Base-by-base conservation (phyloP, 768 basidiomycete genomes). In the Dacryopinax primogenitus region DNA sequence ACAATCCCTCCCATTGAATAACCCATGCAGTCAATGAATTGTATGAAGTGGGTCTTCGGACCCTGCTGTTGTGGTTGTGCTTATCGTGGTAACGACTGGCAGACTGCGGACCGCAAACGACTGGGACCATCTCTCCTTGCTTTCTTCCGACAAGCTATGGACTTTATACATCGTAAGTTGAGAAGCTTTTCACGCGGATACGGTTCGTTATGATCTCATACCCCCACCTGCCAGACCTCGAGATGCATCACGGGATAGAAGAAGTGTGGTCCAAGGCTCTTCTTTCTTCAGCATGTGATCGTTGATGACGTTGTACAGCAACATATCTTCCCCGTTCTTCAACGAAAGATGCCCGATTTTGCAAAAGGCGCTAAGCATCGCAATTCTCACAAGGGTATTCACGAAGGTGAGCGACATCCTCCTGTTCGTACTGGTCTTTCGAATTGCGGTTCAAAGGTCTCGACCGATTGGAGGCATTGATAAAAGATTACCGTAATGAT, bases 241-340 rank as follows among this genome's bases (percentile, higher is more conserved):
- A 35, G 26, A 66, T 47, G 66, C 66, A 66, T 33, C 66, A 66
- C 41, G 30, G 63, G 16, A 66, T 66, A 35, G 66, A 66, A 66
- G 66, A 66, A 44, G 66, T 66, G n/a, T 28, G 66, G 63, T 4
- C 13, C 16, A 64, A 3, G 23, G 30, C 32, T 21, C 1, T 15
- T 62, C 30, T 11, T 18, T n/a, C 32, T 21, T 7, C 2, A 26
- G 16, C 33, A 23, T 21, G 13, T 51, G 36, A 26, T 15, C 7
- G 21, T 26, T 15, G 2, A 12, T 26, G 33, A 64, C n/a, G 23
- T 18, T 4, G 2, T 28, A n/a, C 13, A 65, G 64, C 21, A 13
- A 12, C 28, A 26, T 15, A 65, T 65, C 63, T 66, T 66, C 47
- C 66, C 66, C n/a, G 34, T 66, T 21, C 44, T 66, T 18, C 62